Conservation (phyloP, 2,329 filamentous ascomycete species). For the Pseudocercospora macadamiae region DNA sequence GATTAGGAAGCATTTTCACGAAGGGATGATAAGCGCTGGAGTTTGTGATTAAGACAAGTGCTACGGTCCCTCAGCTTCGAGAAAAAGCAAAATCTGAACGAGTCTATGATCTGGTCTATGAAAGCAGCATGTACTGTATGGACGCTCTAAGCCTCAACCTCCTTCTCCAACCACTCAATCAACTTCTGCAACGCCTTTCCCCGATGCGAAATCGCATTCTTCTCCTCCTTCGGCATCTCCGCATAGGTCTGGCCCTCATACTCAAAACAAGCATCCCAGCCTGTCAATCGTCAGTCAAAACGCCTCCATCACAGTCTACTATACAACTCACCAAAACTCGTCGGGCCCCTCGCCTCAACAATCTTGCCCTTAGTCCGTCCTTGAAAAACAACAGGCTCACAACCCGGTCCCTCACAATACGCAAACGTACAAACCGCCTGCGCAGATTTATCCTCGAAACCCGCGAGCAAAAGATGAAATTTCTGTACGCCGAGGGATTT, state of each 20-base stretch:
- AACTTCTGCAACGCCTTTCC: conserved; percentile 85
- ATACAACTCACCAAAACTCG: conserved; percentile 75
- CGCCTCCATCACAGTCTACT: no score
- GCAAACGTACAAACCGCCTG: conserved; percentile 96
- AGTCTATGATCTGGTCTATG: no score
- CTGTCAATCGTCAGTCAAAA: no score
- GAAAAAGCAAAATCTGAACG: background rate
- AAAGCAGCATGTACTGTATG: no score
- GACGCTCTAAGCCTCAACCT: conserved; percentile 30
- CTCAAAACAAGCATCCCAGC: conserved; percentile 97
- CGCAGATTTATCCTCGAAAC: conserved; percentile 87
- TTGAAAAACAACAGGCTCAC: conserved; percentile 86
- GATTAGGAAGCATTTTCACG: no score
- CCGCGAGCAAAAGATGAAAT: conserved; percentile 85
- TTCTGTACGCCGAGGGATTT: conserved; percentile 78
- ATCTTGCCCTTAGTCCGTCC: conserved; percentile 74
- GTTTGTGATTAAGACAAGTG: no score
- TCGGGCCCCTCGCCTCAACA: conserved; percentile 63
- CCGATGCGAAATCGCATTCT: conserved; percentile 93
- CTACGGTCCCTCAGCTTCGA: no score
- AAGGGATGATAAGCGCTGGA: no score
- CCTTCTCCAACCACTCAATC: conserved; percentile 67
- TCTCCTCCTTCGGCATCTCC: conserved; percentile 86
- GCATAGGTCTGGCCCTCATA: conserved; percentile 90
- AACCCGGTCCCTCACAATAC: conserved; percentile 81